Percentiles rank a stretch among this genome's conserved stretches.
Conservation (phyloP, 495 filamentous ascomycete species). For the Apiosordaria backusii region DNA sequence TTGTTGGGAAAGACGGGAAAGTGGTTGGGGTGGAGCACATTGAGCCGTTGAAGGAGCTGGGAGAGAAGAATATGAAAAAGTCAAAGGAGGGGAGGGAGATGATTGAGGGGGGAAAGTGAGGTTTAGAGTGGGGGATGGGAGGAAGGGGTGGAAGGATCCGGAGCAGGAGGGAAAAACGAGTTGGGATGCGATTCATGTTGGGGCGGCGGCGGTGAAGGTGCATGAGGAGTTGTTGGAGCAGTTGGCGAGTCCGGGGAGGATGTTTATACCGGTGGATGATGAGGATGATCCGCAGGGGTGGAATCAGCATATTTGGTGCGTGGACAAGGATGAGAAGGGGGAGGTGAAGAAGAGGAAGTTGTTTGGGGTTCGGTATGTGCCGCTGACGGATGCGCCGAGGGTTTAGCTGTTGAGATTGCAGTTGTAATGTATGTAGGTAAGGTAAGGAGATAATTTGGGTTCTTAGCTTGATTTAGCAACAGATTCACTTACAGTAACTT, state of each 20-base stretch:
- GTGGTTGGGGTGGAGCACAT: slow-evolving; percentile 93
- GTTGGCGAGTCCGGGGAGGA: slow-evolving; percentile 69
- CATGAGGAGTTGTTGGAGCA: slow-evolving; percentile 74
- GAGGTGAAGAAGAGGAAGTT: slow-evolving; percentile 67
- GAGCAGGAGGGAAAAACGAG: slow-evolving; percentile 34
- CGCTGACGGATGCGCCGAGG: slow-evolving; percentile 77
- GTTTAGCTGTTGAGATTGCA: neutral
- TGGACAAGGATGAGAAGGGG: slow-evolving; percentile 83
- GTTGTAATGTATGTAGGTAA: too few relatives aligned
- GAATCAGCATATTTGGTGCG: slow-evolving; percentile 79
- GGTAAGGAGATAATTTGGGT: too few relatives aligned
- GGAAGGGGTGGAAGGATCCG: slow-evolving; percentile 62
- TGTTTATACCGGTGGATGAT: slow-evolving; percentile 86
- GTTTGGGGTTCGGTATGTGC: slow-evolving; percentile 88
- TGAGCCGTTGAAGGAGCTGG: slow-evolving; percentile 66
- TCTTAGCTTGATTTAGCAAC: too few relatives aligned
- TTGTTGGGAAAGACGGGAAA: slow-evolving; percentile 58
- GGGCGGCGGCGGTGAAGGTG: slow-evolving; percentile 74
- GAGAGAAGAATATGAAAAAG: slow-evolving; percentile 70
- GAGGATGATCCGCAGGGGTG: slow-evolving; percentile 29
- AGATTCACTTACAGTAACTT: too few relatives aligned
- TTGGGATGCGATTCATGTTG: slow-evolving; percentile 94
- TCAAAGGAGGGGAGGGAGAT: slow-evolving; percentile 60
- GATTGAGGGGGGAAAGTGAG: slow-evolving; percentile 56
- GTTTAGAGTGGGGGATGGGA: slow-evolving; percentile 79